Evolutionary conservation across 345 rosid genomes (phyloP), one percentile per base, ranked within the genome.

Genomic region (Linum trigynum): DNA sequence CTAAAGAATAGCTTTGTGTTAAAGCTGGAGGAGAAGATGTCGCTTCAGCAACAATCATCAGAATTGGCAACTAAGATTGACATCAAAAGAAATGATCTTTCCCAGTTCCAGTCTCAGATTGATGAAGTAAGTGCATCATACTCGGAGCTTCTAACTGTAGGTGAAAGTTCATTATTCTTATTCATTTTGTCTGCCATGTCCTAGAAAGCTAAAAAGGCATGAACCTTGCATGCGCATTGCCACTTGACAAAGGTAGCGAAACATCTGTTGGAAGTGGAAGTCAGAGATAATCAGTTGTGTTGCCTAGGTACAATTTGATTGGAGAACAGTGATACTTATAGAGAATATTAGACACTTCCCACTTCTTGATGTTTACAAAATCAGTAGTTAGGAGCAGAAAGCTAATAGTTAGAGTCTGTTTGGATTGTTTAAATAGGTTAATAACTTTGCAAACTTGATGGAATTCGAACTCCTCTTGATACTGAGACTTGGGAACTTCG

Each of bases 21-120:
- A 63, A 90, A 82, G 67, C 59, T 73, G 64, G 96, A 86, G 63
- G 89, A 83, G 66, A 39, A 78, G 61, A 80, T 78, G 57, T 68
- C 67, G 39, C 84, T 84, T 57, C 95, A 85, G 69, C 81, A 80
- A 67, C 81, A 77, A 36, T 76, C 73, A 5, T 84, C 88, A 67
- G 88, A 86, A 76, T 66, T 78, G 72, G 78, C 75, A 60, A 62
- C 75, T 4, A 85, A 77, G 74, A 75, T 83, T 5, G 96, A 85
- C 60, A 80, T 73, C 7, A 83, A 85, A 56, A 80, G 71, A 68
- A 79, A 68, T 32, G 69, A 55, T 14, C 10, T 77, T 9, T 59
- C 66, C n/a, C 66, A 71, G 1, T 70, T 86, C 69, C 96, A 84
- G 55, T 73, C 79, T 42, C 79, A 70, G 68, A 79, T 81, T 69